These are phyloP conservation scores for Mucor mucedo DNA, from an alignment of 371 early-diverging fungal genomes.

Conservation along the genomic window DNA sequence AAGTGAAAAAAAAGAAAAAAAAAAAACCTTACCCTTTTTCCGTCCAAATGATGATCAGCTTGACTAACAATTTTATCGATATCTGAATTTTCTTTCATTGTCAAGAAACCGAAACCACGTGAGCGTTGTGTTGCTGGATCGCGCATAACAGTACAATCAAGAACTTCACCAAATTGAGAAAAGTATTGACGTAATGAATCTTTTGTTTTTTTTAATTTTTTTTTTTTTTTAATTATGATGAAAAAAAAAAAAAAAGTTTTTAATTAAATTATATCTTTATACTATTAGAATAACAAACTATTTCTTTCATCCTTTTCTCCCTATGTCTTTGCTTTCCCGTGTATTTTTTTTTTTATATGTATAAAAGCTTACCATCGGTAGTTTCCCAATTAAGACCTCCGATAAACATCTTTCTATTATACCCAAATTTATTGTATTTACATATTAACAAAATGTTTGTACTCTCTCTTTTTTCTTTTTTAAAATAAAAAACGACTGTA, in stretches of 20 bases:
- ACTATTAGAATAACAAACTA: neutral
- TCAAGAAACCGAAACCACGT: constrained; percentile 91
- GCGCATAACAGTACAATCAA: constrained; percentile 79
- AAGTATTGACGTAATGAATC: constrained; percentile 79
- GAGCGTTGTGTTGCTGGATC: constrained; percentile 81
- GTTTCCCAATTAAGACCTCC: constrained; percentile 95
- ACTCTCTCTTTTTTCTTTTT: no score
- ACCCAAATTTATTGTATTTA: neutral
- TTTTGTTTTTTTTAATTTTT: constrained; percentile 38
- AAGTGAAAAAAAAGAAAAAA: neutral
- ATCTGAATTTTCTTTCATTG: constrained; percentile 69
- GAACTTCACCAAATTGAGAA: constrained; percentile 70
- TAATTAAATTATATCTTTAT: constrained; percentile 5
- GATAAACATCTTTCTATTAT: constrained; percentile 85
- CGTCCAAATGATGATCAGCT: constrained; percentile 77
- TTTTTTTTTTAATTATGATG: constrained; percentile 6
- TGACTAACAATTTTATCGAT: constrained; percentile 77
- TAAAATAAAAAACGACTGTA: no score
- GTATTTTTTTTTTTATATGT: no score
- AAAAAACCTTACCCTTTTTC: constrained; percentile 68
- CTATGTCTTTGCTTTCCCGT: no score
- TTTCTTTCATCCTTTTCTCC: neutral
- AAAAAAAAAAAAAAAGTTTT: neutral
- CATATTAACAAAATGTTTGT: neutral
- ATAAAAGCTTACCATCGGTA: constrained; percentile 76